Evolutionary conservation across 2,329 filamentous ascomycete species (phyloP).

Genomic region (Pseudocercospora cruenta): DNA sequence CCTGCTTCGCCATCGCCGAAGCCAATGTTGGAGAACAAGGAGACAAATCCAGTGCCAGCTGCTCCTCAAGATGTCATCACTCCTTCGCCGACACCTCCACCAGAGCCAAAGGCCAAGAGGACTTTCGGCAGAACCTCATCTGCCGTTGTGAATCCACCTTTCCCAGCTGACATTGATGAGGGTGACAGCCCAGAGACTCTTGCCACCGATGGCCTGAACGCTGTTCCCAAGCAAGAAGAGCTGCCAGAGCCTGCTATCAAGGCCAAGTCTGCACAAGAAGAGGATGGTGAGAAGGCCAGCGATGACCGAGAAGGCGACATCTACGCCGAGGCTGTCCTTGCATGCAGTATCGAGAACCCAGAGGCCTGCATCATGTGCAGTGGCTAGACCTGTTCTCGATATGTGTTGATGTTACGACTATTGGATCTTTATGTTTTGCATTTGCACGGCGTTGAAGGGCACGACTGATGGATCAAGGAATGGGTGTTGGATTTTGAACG

Average conservation of each 20-base stretch:
- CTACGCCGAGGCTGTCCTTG: constrained; percentile 87
- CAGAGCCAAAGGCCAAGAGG: constrained; percentile 52
- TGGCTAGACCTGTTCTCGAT: constrained; percentile 58
- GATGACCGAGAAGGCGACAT: constrained; percentile 85
- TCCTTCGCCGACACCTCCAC: constrained; percentile 68
- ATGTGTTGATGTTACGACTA: constrained; percentile 18
- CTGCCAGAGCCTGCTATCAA: constrained; percentile 61
- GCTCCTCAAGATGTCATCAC: constrained; percentile 68
- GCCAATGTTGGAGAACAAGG: constrained; percentile 66
- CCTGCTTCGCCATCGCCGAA: constrained; percentile 69
- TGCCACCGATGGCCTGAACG: constrained; percentile 67
- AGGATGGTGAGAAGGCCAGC: constrained; percentile 73
- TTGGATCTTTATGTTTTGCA: constrained; percentile 17
- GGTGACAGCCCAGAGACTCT: constrained; percentile 79
- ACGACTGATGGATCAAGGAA: constrained; percentile 20
- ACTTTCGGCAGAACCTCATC: constrained; percentile 37
- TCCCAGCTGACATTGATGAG: constrained; percentile 77
- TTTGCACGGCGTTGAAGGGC: constrained; percentile 21
- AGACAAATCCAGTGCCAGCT: constrained; percentile 45
- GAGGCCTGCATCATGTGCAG: constrained; percentile 97
- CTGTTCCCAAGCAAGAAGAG: constrained; percentile 65
- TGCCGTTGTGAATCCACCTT: constrained; percentile 65
- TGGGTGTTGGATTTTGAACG: constrained; percentile 19
- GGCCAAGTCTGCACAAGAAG: constrained; percentile 63
- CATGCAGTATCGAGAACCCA: constrained; percentile 96